A percentile compares a stretch with the other conserved stretches of the same genome.
phyloP scores from a whole-genome alignment of 1,284 basidiomycete genomes.

The Sporisorium exsertum region DNA sequence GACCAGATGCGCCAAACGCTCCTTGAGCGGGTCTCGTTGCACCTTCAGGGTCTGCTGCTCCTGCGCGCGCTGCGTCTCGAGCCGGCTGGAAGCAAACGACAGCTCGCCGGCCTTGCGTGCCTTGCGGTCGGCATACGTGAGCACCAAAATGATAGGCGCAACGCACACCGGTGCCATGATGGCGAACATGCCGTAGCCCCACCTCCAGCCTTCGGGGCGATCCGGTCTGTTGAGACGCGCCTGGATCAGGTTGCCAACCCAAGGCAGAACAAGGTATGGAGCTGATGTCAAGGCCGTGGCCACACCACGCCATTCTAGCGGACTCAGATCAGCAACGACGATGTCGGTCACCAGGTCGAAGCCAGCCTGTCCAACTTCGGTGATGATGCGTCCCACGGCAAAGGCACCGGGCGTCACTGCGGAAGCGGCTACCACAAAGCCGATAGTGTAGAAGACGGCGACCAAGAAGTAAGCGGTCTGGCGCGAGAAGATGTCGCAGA shows the following conservation, averaged over 20 bases:
- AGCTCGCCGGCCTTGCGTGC: slow-evolving; percentile 67
- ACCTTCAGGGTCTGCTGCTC: slow-evolving; percentile 24
- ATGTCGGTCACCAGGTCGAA: slow-evolving; percentile 57
- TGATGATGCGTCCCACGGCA: slow-evolving; percentile 29
- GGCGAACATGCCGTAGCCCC: slow-evolving; percentile 50
- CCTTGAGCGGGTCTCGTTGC: slow-evolving; percentile 14
- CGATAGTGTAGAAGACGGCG: slow-evolving; percentile 55
- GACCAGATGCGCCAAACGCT: slow-evolving; percentile 31
- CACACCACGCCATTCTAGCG: slow-evolving; percentile 47
- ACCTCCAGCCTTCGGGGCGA: slow-evolving; percentile 39
- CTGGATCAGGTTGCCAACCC: slow-evolving; percentile 17
- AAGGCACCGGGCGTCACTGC: slow-evolving; percentile 28
- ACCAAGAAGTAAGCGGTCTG: slow-evolving; percentile 48
- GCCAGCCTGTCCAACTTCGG: slow-evolving; percentile 43
- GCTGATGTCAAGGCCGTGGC: slow-evolving; percentile 26
- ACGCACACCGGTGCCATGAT: slow-evolving; percentile 49
- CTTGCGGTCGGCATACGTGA: slow-evolving; percentile 69
- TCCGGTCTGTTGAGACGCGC: neutral
- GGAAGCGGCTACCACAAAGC: slow-evolving; percentile 55
- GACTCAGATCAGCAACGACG: slow-evolving; percentile 54
- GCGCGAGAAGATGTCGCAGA: slow-evolving; percentile 61
- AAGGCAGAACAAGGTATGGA: slow-evolving; percentile 29
- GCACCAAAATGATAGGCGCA: slow-evolving; percentile 58
- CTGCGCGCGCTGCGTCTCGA: slow-evolving; percentile 24
- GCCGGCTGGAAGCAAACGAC: slow-evolving; percentile 25